Percentiles rank a stretch among this genome's conserved stretches.
Evolutionary conservation across 306 rosid species (phyloP).

Genomic region (Trifolium dubium): DNA sequence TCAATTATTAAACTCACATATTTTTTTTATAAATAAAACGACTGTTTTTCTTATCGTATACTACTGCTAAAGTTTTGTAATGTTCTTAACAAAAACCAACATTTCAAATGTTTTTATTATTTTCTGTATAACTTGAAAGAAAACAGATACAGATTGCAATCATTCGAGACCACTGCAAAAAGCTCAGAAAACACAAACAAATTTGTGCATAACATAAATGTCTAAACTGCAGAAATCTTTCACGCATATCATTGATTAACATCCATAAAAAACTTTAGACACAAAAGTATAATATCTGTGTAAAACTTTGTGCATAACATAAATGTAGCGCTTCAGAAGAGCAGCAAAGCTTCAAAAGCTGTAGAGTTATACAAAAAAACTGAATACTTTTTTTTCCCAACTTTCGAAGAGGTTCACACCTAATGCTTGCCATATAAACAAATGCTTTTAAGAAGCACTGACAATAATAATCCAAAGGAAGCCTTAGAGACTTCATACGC

Average conservation of each 20-base stretch:
- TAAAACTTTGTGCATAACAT: constrained; percentile 13
- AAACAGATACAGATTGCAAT: too few species aligned
- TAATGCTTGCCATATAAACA: constrained; percentile 38
- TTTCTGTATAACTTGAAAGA: background rate
- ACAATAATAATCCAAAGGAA: constrained; percentile 40
- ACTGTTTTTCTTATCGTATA: too few species aligned
- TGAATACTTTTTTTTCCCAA: constrained; percentile 14
- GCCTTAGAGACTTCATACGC: constrained; percentile 20
- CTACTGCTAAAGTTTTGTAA: too few species aligned
- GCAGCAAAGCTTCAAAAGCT: constrained; percentile 35
- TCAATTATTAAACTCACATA: too few species aligned
- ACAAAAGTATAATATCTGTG: background rate
- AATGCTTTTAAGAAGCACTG: constrained; percentile 34
- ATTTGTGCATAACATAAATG: background rate
- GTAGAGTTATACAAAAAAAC: constrained; percentile 20
- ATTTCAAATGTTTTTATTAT: too few species aligned
- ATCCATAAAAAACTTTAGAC: background rate
- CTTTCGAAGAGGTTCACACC: constrained; percentile 32
- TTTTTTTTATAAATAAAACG: too few species aligned
- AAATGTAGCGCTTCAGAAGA: constrained; percentile 34
- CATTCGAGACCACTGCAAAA: background rate
- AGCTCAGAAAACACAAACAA: background rate
- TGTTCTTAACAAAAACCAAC: background rate
- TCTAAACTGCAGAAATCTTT: background rate
- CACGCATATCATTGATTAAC: background rate